Evolutionary conservation across 2,329 filamentous ascomycete species (phyloP).

Genomic region (Fusarium tuaranense): DNA sequence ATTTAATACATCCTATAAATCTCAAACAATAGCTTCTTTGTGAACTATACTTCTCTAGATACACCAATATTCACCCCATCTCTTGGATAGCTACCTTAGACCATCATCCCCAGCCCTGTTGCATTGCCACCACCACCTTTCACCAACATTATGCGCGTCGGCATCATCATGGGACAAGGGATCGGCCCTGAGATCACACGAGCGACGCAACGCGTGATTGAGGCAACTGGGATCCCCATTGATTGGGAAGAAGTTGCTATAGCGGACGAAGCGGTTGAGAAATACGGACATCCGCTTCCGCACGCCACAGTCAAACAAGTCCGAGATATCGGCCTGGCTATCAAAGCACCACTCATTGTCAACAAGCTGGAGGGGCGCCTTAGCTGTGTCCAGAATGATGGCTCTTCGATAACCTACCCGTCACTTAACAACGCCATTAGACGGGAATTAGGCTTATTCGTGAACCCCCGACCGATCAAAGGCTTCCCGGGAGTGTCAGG

Average conservation of each 20-base stretch:
- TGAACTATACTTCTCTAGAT: not conserved
- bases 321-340: slow-evolving; percentile 1
- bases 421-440: slow-evolving; percentile 19
- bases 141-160: slow-evolving; percentile 7
- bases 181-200: slow-evolving; percentile 14
- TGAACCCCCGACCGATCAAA: slow-evolving; percentile 8
- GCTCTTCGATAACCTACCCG: not conserved
- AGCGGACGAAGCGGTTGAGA: slow-evolving; percentile 6
- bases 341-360: slow-evolving; percentile 19
- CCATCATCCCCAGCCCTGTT: not conserved
- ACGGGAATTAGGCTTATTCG: slow-evolving; percentile 9
- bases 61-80: not conserved
- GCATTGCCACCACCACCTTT: not conserved
- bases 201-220: slow-evolving; percentile 7
- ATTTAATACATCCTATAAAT: not conserved
- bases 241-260: slow-evolving; percentile 10
- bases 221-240: slow-evolving; percentile 4
- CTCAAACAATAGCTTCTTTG: too few species aligned
- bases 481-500: slow-evolving; percentile 10
- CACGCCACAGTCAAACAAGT: not conserved
- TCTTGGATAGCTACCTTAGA: not conserved
- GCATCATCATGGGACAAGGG: slow-evolving; percentile 8
- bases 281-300: slow-evolving; percentile 9
- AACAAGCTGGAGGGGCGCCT: slow-evolving; percentile 12
- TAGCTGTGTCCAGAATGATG: slow-evolving; percentile 9